phyloP scores from a whole-genome alignment of 441 rosid genomes.

The Euphorbia celastroides region DNA sequence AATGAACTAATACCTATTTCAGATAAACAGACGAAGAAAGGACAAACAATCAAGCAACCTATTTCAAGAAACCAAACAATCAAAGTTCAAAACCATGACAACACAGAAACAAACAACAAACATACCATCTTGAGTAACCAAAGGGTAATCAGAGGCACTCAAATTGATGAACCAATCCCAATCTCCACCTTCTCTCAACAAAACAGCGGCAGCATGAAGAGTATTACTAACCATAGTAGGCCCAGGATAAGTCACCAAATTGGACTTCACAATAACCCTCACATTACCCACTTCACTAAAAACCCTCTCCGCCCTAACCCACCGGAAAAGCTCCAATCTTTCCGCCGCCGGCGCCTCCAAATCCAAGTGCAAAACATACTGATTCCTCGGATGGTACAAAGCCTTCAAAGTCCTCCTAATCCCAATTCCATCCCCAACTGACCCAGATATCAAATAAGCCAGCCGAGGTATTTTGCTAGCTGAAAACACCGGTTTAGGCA shows the following conservation, averaged over 20 bases:
- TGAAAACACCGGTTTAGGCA: slow-evolving; percentile 6
- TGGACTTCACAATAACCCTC: slow-evolving; percentile 22
- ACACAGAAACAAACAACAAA: background rate
- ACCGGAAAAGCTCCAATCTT: slow-evolving; percentile 30
- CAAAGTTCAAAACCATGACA: background rate
- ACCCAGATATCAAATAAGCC: slow-evolving; percentile 91
- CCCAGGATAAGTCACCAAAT: slow-evolving; percentile 36
- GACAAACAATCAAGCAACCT: background rate
- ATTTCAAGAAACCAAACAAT: slow-evolving; percentile 1
- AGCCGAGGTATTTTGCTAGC: slow-evolving; percentile 40
- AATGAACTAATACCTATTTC: background rate
- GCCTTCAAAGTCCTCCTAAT: slow-evolving; percentile 97
- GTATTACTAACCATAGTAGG: slow-evolving; percentile 34
- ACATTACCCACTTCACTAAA: slow-evolving; percentile 27
- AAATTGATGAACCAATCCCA: slow-evolving; percentile 27
- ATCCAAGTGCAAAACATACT: slow-evolving; percentile 89
- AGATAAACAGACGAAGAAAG: background rate
- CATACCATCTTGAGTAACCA: slow-evolving; percentile 35
- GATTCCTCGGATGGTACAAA: slow-evolving; percentile 94
- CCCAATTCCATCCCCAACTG: slow-evolving; percentile 88
- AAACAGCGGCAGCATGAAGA: slow-evolving; percentile 31
- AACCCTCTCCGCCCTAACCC: slow-evolving; percentile 50
- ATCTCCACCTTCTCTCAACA: slow-evolving; percentile 20
- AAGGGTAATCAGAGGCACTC: slow-evolving; percentile 30
- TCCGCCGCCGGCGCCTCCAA: slow-evolving; percentile 94